Conservation (phyloP, 768 basidiomycete species). For the Porphyrellus cyaneotinctus region DNA sequence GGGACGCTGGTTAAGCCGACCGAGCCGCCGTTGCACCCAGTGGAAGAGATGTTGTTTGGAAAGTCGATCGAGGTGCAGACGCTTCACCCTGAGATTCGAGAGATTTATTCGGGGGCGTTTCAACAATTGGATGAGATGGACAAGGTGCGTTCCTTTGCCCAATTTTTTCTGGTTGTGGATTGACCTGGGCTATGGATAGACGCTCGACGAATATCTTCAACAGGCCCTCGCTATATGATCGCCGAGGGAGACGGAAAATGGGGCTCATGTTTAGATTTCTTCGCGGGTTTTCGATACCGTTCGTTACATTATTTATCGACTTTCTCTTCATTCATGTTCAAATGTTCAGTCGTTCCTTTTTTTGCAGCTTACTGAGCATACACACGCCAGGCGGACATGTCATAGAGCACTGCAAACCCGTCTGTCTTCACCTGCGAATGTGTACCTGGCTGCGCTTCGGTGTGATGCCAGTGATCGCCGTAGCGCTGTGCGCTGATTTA, state of each 20-base stretch:
- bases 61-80: conserved; percentile 52
- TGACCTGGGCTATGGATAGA: conserved; percentile 14
- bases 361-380: no score
- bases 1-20: conserved; percentile 39
- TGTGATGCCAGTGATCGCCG: no score
- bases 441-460: no score
- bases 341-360: not conserved
- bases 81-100: conserved; percentile 67
- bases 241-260: no score
- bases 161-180: not conserved
- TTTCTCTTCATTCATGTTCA: conserved; percentile 1
- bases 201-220: conserved; percentile 29
- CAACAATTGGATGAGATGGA: conserved; percentile 78
- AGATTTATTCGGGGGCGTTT: conserved; percentile 67
- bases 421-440: no score
- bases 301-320: conserved; percentile 14
- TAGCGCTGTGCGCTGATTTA: no score
- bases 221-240: conserved; percentile 18
- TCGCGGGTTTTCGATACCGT: not conserved
- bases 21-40: conserved; percentile 48
- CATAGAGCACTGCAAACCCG: no score
- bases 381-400: no score
- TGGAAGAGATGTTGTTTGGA: conserved; percentile 74
- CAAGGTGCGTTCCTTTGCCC: conserved; percentile 46
- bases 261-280: not conserved